Evolutionary conservation across 306 rosid species (phyloP).

Genomic region (Calophaca sinica): DNA sequence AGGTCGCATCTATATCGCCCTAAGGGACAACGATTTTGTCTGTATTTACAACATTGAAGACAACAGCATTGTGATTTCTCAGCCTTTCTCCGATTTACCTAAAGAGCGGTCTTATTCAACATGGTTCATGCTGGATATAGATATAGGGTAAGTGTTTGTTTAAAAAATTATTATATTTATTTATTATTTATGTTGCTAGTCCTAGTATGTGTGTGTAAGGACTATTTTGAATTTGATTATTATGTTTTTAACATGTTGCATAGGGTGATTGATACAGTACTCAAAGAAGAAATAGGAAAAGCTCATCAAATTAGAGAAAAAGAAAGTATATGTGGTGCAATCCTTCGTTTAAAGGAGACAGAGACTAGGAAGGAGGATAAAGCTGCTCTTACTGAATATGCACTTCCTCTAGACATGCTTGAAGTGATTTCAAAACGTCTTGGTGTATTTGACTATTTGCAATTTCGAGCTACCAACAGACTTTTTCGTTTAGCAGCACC

Average conservation of each 20-base stretch:
- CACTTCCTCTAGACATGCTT: not conserved
- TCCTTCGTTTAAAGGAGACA: not conserved
- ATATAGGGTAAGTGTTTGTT: too few species aligned
- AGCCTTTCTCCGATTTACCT: not conserved
- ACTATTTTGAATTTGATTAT: too few species aligned
- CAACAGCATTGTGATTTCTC: not conserved
- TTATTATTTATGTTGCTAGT: too few species aligned
- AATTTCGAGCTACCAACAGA: too few species aligned
- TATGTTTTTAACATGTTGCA: not conserved
- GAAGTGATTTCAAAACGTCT: not conserved
- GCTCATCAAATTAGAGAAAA: not conserved
- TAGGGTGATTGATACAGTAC: too few species aligned
- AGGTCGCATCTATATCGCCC: not conserved
- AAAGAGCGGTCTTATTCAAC: not conserved
- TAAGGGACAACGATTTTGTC: not conserved
- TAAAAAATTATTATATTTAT: too few species aligned
- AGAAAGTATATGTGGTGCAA: not conserved
- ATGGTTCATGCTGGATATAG: conserved; percentile 1
- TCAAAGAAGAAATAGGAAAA: conserved; percentile 9
- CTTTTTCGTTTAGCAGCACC: not conserved
- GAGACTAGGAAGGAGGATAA: not conserved
- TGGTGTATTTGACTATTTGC: not conserved
- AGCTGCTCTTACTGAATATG: not conserved
- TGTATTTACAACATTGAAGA: conserved; percentile 6
- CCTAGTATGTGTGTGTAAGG: too few species aligned